These are phyloP conservation scores for Phytophthora tentaculata DNA, from an alignment of 352 stramenopile species.

Conservation along the genomic window DNA sequence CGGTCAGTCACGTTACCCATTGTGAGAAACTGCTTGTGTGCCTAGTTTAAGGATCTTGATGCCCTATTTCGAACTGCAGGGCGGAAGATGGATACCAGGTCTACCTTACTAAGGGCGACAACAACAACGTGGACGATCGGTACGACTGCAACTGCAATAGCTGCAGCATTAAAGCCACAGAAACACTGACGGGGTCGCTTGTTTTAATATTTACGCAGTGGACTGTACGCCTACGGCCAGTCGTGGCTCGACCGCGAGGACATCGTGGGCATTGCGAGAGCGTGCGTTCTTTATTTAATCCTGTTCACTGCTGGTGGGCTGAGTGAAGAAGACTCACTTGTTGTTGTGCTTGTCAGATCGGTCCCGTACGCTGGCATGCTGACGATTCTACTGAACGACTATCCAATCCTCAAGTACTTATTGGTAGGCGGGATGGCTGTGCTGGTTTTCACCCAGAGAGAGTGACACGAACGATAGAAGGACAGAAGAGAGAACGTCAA, in stretches of 20 bases:
- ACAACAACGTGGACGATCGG: constrained; percentile 99
- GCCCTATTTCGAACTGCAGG: constrained; percentile 26
- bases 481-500: background rate
- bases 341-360: constrained; percentile 60
- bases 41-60: constrained; percentile 9
- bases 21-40: background rate
- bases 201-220: constrained; percentile 42
- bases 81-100: constrained; percentile 90
- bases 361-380: constrained; percentile 99
- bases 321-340: background rate
- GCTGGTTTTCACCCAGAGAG: constrained; percentile 82
- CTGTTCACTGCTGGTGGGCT: constrained; percentile 19
- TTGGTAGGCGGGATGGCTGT: constrained; percentile 82
- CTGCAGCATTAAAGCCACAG: background rate
- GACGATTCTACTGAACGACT: constrained; percentile 99
- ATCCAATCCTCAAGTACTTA: constrained; percentile 96
- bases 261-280: constrained; percentile 96
- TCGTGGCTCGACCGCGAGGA: constrained; percentile 98
- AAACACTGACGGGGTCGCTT: constrained; percentile 13
- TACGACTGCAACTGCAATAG: constrained; percentile 17
- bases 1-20: constrained; percentile 46
- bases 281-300: constrained; percentile 48
- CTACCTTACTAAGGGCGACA: constrained; percentile 99
- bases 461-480: constrained; percentile 41
- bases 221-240: constrained; percentile 97